phyloP scores from a whole-genome alignment of 345 rosid species.

The Draba incana region DNA sequence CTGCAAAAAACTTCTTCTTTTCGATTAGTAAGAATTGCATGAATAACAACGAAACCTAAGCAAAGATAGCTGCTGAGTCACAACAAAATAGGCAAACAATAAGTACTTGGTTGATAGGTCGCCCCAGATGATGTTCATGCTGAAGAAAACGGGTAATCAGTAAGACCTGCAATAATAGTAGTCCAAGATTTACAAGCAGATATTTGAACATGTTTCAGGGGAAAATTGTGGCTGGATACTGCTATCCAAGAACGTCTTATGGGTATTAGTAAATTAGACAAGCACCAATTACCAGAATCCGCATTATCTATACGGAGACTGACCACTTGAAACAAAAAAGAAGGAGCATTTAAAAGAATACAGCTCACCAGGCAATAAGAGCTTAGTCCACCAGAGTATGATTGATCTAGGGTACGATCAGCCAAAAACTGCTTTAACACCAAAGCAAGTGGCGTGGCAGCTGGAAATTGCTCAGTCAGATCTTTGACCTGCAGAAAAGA shows the following conservation, averaged over 20 bases:
- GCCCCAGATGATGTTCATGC: slow-evolving; percentile 93
- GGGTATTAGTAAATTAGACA: slow-evolving; percentile 6
- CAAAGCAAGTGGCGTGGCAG: slow-evolving; percentile 94
- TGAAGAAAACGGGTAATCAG: slow-evolving; percentile 90
- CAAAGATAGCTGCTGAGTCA: slow-evolving; percentile 20
- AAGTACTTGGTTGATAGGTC: slow-evolving; percentile 78
- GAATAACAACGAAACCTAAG: slow-evolving; percentile 18
- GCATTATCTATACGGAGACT: slow-evolving; percentile 23
- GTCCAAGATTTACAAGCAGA: slow-evolving; percentile 25
- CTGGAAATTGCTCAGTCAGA: slow-evolving; percentile 91
- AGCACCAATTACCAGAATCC: slow-evolving; percentile 26
- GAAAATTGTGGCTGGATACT: slow-evolving; percentile 19
- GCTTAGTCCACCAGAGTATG: slow-evolving; percentile 98
- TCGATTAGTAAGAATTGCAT: slow-evolving; percentile 26
- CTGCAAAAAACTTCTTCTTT: slow-evolving; percentile 55
- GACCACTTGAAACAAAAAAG: slow-evolving; percentile 29
- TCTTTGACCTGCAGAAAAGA: slow-evolving; percentile 69
- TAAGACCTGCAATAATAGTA: slow-evolving; percentile 59
- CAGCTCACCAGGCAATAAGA: slow-evolving; percentile 87
- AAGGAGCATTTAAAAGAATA: slow-evolving; percentile 21
- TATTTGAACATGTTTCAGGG: slow-evolving; percentile 17
- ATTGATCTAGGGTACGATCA: slow-evolving; percentile 94
- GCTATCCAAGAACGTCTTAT: slow-evolving; percentile 7
- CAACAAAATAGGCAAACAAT: slow-evolving; percentile 19
- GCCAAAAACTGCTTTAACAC: slow-evolving; percentile 96